A percentile compares a stretch with the other conserved stretches of the same genome.
Conservation (phyloP, 129 eudicot genomes). For the Ambrosia trifida region DNA sequence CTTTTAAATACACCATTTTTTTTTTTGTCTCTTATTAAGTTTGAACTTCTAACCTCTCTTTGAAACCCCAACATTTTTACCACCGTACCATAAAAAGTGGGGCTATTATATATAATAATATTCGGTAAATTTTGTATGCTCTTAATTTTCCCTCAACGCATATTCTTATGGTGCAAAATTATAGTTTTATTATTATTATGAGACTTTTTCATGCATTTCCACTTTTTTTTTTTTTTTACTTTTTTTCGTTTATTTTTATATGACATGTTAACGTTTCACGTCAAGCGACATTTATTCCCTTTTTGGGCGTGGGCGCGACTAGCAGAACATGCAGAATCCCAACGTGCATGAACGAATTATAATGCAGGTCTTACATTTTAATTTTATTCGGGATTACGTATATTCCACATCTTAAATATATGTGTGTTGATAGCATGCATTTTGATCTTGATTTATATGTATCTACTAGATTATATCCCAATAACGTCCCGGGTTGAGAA, state of each 20-base stretch:
- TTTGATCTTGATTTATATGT: no score
- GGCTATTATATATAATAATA: not conserved
- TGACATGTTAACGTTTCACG: conserved; percentile 28
- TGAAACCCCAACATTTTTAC: no score
- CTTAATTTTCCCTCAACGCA: not conserved
- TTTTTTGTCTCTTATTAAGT: no score
- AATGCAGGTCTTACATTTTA: conserved; percentile 11
- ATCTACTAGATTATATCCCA: no score
- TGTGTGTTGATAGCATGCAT: no score
- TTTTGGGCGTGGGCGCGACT: conserved; percentile 43
- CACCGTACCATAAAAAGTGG: no score
- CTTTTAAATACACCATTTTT: no score
- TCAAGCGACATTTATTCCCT: conserved; percentile 35
- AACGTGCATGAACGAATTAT: conserved; percentile 25
- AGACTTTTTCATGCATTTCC: conserved; percentile 22
- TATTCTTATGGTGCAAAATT: not conserved
- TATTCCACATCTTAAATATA: no score
- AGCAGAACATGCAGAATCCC: conserved; percentile 40
- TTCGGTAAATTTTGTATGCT: not conserved
- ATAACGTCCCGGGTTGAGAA: no score
- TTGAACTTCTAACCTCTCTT: no score
- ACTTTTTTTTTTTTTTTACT: not conserved
- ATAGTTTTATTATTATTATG: not conserved
- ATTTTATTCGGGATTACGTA: not conserved
- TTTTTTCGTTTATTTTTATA: not conserved